A percentile compares a stretch with the other conserved stretches of the same genome.
These are phyloP conservation scores for Elymus sibiricus DNA, from an alignment of 176 grass and related monocot species.

Conservation along the genomic window DNA sequence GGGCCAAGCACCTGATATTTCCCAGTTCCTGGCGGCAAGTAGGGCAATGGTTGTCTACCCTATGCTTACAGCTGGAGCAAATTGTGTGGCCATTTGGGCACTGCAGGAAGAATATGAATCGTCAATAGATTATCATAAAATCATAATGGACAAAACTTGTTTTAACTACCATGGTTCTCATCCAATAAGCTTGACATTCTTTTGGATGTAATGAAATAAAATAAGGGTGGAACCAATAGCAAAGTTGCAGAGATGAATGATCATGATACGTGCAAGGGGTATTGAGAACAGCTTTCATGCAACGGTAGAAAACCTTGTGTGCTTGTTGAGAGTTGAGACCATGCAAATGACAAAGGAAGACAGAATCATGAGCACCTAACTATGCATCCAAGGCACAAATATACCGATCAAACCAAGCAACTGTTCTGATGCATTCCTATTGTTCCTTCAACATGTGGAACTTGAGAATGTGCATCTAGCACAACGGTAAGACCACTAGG, in stretches of 20 bases:
- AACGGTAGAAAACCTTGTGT: background rate
- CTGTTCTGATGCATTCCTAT: background rate
- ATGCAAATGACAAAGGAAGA: slow-evolving; percentile 7
- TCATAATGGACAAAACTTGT: background rate
- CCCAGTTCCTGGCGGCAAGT: slow-evolving; percentile 85
- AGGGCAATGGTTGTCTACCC: slow-evolving; percentile 81
- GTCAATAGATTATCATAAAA: background rate
- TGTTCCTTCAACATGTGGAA: slow-evolving; percentile 2
- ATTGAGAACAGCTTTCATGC: too few species aligned
- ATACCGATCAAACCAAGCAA: background rate
- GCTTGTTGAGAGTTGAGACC: background rate
- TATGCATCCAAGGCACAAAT: background rate
- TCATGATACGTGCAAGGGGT: too few species aligned
- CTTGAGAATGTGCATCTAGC: background rate
- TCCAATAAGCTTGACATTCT: too few species aligned
- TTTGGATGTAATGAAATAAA: background rate
- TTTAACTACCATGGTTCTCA: background rate
- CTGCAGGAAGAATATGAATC: slow-evolving; percentile 45
- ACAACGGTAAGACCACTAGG: background rate
- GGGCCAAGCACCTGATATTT: slow-evolving; percentile 80
- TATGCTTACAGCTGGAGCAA: slow-evolving; percentile 80
- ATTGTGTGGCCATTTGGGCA: slow-evolving; percentile 88
- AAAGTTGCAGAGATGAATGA: background rate
- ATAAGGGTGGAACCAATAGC: background rate
- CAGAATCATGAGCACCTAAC: slow-evolving; percentile 3